These are phyloP conservation scores for Pythium chondricola DNA, from an alignment of 352 stramenopile species.

Conservation along the genomic window DNA sequence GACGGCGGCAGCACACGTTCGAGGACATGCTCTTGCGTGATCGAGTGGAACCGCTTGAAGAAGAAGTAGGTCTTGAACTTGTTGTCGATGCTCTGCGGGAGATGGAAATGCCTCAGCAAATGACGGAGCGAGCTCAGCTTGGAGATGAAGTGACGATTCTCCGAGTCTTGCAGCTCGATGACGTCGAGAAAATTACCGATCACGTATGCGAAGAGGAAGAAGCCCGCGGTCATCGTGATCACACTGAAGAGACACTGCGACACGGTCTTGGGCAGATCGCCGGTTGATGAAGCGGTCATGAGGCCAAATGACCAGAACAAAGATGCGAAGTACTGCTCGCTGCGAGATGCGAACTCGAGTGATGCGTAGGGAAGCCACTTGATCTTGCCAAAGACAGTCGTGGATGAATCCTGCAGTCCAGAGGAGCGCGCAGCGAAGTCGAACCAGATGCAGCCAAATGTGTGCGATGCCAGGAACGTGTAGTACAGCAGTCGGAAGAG, in stretches of 20 bases:
- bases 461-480: conserved; percentile 36
- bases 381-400: conserved; percentile 22
- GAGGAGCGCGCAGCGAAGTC: conserved; percentile 38
- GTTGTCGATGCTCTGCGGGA: conserved; percentile 23
- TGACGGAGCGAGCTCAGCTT: conserved; percentile 38
- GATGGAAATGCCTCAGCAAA: conserved; percentile 32
- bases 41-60: conserved; percentile 46
- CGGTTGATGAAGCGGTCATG: conserved; percentile 36
- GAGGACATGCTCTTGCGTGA: conserved; percentile 46
- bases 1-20: conserved; percentile 36
- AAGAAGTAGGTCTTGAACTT: conserved; percentile 50
- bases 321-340: conserved; percentile 30
- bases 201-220: conserved; percentile 52
- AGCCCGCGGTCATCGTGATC: conserved; percentile 30
- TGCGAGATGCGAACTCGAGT: conserved; percentile 17
- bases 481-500: conserved; percentile 49
- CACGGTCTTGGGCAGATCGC: conserved; percentile 30
- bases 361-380: conserved; percentile 22
- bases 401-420: conserved; percentile 13
- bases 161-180: conserved; percentile 38
- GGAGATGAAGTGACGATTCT: conserved; percentile 49
- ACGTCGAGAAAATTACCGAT: conserved; percentile 45
- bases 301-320: conserved; percentile 41
- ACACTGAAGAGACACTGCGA: conserved; percentile 34
- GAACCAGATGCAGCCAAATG: conserved; percentile 43